Evolutionary conservation across 345 rosid species (phyloP).

Genomic region (Clarkia xantiana): DNA sequence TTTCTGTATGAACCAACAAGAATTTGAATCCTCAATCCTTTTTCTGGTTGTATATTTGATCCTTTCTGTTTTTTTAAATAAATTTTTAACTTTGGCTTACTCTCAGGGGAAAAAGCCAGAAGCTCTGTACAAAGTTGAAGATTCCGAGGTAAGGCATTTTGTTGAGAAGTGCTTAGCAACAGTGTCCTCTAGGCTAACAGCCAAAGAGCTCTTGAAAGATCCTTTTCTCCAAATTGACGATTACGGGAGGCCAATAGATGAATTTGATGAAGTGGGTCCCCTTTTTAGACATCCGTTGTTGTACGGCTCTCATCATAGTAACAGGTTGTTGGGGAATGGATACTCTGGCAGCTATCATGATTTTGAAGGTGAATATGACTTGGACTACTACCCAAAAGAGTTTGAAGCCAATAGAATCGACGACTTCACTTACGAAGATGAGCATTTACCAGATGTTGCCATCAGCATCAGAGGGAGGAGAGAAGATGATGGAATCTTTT

Average conservation of each 20-base stretch:
- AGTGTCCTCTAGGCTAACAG: slow-evolving; percentile 61
- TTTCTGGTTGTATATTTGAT: slow-evolving; percentile 2
- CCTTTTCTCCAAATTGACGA: slow-evolving; percentile 60
- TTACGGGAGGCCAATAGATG: slow-evolving; percentile 21
- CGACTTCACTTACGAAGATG: slow-evolving; percentile 46
- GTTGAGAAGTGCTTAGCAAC: slow-evolving; percentile 90
- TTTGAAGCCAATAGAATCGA: slow-evolving; percentile 35
- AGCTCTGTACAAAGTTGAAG: slow-evolving; percentile 64
- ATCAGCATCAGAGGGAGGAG: slow-evolving; percentile 69
- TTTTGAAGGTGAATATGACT: slow-evolving; percentile 19
- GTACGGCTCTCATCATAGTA: slow-evolving; percentile 13
- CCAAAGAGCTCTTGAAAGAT: slow-evolving; percentile 70
- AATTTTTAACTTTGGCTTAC: slow-evolving; percentile 1
- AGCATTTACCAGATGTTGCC: slow-evolving; percentile 27
- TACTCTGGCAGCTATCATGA: slow-evolving; percentile 14
- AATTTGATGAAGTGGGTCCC: slow-evolving; percentile 27
- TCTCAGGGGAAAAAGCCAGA: slow-evolving; percentile 75
- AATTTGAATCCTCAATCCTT: not conserved
- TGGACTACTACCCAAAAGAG: slow-evolving; percentile 29
- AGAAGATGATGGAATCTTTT: slow-evolving; percentile 60
- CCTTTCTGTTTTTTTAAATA: slow-evolving; percentile 5
- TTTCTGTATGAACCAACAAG: slow-evolving; percentile 37
- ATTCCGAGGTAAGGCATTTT: slow-evolving; percentile 71
- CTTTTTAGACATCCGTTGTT: slow-evolving; percentile 39
- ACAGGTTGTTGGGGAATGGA: slow-evolving; percentile 17